Base-by-base conservation (phyloP, 108 stramenopile species). In the Pinguiococcus pyrenoidosus region DNA sequence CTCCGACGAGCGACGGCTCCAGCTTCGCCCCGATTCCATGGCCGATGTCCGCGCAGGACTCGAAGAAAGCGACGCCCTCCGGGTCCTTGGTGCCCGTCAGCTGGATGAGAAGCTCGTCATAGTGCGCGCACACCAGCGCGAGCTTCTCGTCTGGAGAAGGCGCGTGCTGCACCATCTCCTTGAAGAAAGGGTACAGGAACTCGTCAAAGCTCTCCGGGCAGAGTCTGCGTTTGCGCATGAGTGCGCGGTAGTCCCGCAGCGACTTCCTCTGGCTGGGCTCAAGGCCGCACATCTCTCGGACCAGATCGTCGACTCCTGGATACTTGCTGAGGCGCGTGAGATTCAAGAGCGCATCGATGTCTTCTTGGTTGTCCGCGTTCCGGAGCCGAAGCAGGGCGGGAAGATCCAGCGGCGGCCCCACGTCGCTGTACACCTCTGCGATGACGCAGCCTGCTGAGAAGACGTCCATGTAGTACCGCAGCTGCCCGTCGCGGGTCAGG, bases 371-470 rank as follows among this genome's bases (percentile, higher is more conserved):
- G 46, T 22, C 32, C 8, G 2, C 17, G 46, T 4, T 22, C 5
- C 59, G 37, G 30, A 66, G 62, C 17, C 37, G 33, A 21, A 73
- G 66, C 7, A 71, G 30, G 6, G 51, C 51, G 38, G 92, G 87
- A 22, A 94, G 66, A 66, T 92, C 90, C 37, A 98, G 42, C 4
- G 86, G 83, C 8, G 82, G 71, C 46, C 85, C 90, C 12, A 91
- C 92, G 67, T 85, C 89, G 40, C 90, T 57, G 53, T 81, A 87
- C 2, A 87, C 73, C 75, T 93, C 91, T 37, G 88, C 81, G 28
- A 93, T 69, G 25, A 88, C 78, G 56, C 96, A 98, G 5, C 96
- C 96, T 6, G 79, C 56, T n/a, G 87, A 84, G 61, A 98, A 98
- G 7, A 92, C 77, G 69, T 98, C 96, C 88, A 89, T 90, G 32